Evolutionary conservation across 148 eudicot species (phyloP), one percentile per base, ranked within the genome.

Genomic region (Drosera capensis): DNA sequence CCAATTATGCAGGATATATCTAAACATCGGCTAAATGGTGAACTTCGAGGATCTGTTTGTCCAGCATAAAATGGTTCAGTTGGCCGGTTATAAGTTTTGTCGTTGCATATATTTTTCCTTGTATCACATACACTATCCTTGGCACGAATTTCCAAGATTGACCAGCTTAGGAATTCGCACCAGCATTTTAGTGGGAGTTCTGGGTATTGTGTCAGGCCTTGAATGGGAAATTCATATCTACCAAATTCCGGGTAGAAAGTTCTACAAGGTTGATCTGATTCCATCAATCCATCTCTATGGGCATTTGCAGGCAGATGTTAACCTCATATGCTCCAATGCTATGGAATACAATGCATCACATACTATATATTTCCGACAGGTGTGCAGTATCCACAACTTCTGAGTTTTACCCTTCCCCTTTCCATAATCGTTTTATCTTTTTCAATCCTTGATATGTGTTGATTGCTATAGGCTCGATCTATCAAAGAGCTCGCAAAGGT

Each of bases 291-390:
- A n/a, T n/a, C n/a, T n/a, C n/a, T n/a, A n/a, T n/a, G n/a, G 37
- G 20, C 52, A 39, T 61, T 39, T 72, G 71, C 78, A 87, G 96
- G 79, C 86, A 9, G 96, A 87, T 51, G 60, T 87, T 12, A 40
- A 59, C 30, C 67, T 74, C 67, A 87, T 87, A 44, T 79, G 82
- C 56, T 60, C 90, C 12, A 87, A 87, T 66, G 96, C 94, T 48
- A 87, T 87, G 96, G 65, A 77, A 48, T 87, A 87, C 38, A 87
- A 87, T 56, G 60, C 86, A 57, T 55, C 86, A 29, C 77, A 79
- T 51, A 79, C 94, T 3, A 45, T 87, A 66, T 87, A 73, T 57
- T 74, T 62, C 56, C 78, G 94, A 28, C 96, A 87, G 88, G 96
- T 87, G 58, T 25, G 57, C 45, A 41, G 49, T 8, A 29, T 17